Evolutionary conservation across 2,329 filamentous ascomycete species (phyloP), one percentile per base, ranked within the genome.

Genomic region (Pseudopyricularia cyperi): DNA sequence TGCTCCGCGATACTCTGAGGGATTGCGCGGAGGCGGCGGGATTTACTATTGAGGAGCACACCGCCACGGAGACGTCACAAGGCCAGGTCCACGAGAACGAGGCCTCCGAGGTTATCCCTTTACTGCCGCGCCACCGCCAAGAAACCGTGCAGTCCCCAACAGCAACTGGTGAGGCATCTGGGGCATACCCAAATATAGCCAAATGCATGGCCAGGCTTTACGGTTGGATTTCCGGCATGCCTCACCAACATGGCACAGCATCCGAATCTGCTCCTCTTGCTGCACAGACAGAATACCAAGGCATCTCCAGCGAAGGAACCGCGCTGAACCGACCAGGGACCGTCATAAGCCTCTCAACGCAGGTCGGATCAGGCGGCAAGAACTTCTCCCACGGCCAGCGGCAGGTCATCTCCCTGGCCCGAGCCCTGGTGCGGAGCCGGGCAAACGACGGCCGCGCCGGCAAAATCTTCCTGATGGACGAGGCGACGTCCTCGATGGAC

Each of bases 401-500:
- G 0, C 76, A 80, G 56, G 74, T 80, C 1, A 68, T 80, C 11
- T 77, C 74, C n/a, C 67, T 80, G 2, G 77, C 75, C 52, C 69
- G 77, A 11, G 77, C 77, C 0, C 66, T 79, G 32, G 73, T 79
- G 52, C 71, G 77, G 28, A 24, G 32, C 9, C 48, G 48, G 19
- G 39, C 39, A 7, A 26, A 28, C 33, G 15, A 37, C 32, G 22
- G 32, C 15, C 19, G 32, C 11, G 68, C 72, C 53, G 76, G 72
- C 60, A 75, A 74, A 61, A 64, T 80, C 26, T 72, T 80, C 67
- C 62, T 80, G 2, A 67, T 78, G 11, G 77, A 80, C 58, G 77
- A 80, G 61, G 77, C 77, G 9, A 80, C 77, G 2, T 76, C 76
- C 24, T 78, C 74, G 57, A 77, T 80, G 68, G 77, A 80, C 57